phyloP scores from a whole-genome alignment of 768 basidiomycete species.

The Tricholoma terreum region DNA sequence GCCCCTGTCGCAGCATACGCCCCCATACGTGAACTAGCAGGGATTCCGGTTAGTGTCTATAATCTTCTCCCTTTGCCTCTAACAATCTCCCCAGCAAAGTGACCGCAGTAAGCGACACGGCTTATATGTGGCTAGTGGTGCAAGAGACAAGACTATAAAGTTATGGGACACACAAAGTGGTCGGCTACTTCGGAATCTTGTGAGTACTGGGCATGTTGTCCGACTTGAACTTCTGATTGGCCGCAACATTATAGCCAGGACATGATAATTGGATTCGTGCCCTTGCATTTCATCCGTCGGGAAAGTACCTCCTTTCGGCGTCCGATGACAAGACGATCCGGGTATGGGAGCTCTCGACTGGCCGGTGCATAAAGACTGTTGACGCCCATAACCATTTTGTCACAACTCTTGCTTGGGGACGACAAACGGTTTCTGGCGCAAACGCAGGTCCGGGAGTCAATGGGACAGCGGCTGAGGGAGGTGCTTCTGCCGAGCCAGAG shows the following conservation, averaged over 20 bases:
- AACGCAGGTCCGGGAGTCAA: slow-evolving; percentile 35
- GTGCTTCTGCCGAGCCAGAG: slow-evolving; percentile 38
- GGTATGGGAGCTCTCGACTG: slow-evolving; percentile 85
- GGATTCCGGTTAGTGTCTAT: slow-evolving; percentile 53
- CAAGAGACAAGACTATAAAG: slow-evolving; percentile 89
- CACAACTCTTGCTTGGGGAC: slow-evolving; percentile 77
- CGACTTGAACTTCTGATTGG: slow-evolving; percentile 4
- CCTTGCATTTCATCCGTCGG: slow-evolving; percentile 85
- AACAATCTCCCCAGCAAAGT: slow-evolving; percentile 37
- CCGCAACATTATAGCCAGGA: slow-evolving; percentile 45
- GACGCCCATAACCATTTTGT: slow-evolving; percentile 89
- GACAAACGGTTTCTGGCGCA: slow-evolving; percentile 45
- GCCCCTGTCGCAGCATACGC: slow-evolving; percentile 74
- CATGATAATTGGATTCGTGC: slow-evolving; percentile 92
- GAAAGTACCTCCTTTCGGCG: slow-evolving; percentile 86
- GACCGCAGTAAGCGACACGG: slow-evolving; percentile 50
- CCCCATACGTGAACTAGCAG: slow-evolving; percentile 74
- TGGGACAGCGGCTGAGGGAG: slow-evolving; percentile 19
- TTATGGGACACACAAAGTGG: slow-evolving; percentile 87
- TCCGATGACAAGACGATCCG: slow-evolving; percentile 91
- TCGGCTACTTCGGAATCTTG: slow-evolving; percentile 75
- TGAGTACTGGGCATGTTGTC: slow-evolving; percentile 30
- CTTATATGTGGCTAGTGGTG: slow-evolving; percentile 73
- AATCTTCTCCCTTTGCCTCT: neutral
- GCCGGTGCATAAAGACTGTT: slow-evolving; percentile 81